phyloP scores from a whole-genome alignment of 1,284 basidiomycete genomes.

The Marasmius fiardii region DNA sequence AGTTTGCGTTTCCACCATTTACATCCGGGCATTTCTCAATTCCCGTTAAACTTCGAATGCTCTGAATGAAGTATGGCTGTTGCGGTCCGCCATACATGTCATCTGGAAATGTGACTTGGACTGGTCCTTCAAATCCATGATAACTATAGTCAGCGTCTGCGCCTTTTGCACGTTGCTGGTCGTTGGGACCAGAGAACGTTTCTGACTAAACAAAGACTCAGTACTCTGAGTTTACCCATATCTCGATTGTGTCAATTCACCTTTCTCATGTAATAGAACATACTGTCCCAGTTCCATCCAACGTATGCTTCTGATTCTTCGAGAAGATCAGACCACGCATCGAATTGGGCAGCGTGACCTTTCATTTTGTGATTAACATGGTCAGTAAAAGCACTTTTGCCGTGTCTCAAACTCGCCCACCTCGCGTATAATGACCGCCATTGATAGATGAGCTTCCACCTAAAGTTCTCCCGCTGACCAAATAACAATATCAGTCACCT shows the following conservation, averaged over 20 bases:
- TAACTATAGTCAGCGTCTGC: conserved; percentile 41
- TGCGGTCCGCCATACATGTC: conserved; percentile 57
- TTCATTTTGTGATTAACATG: not conserved
- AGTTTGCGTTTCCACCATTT: conserved; percentile 54
- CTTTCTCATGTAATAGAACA: conserved; percentile 53
- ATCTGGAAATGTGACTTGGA: conserved; percentile 48
- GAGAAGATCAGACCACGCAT: conserved; percentile 50
- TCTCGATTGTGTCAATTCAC: conserved; percentile 17
- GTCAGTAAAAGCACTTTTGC: not conserved
- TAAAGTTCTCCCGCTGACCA: conserved; percentile 48
- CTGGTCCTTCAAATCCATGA: conserved; percentile 53
- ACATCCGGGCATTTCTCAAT: conserved; percentile 45
- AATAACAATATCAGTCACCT: not conserved
- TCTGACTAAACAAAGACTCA: conserved; percentile 38
- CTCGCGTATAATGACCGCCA: conserved; percentile 56
- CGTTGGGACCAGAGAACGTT: conserved; percentile 50
- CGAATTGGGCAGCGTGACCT: conserved; percentile 45
- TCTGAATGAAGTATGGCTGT: conserved; percentile 46
- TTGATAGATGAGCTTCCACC: conserved; percentile 63
- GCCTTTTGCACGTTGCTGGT: conserved; percentile 42
- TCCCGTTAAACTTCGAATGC: conserved; percentile 44
- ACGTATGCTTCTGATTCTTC: conserved; percentile 42
- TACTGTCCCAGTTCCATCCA: conserved; percentile 56
- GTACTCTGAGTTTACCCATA: not conserved
- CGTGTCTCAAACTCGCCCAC: conserved; percentile 13